Conservation (phyloP, 768 basidiomycete species). For the Amanita brunnescens region DNA sequence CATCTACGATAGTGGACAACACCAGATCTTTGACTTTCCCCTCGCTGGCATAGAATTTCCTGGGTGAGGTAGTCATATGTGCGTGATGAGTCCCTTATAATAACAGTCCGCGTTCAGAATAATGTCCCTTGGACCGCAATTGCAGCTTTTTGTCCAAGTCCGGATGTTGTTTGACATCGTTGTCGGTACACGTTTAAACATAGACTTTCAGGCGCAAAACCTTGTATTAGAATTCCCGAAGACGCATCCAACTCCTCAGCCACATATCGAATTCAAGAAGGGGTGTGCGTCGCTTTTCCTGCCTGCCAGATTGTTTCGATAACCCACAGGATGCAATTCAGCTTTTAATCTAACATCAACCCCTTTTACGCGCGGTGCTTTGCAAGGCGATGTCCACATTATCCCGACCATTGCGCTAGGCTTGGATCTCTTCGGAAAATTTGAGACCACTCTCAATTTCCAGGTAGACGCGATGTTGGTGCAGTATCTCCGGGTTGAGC, state of each 20-base stretch:
- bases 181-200: background rate
- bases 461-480: background rate
- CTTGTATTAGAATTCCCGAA: background rate
- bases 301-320: background rate
- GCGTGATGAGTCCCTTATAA: background rate
- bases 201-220: background rate
- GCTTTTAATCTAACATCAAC: background rate
- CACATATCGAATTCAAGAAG: background rate
- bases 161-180: background rate
- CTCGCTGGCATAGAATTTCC: background rate
- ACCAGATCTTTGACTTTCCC: background rate
- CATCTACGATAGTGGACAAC: background rate
- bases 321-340: background rate
- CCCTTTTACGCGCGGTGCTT: background rate
- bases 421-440: background rate
- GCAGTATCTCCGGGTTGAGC: background rate
- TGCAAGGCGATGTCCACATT: background rate
- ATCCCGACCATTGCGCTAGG: background rate
- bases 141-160: background rate
- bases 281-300: background rate
- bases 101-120: background rate
- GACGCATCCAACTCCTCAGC: background rate
- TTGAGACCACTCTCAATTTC: background rate
- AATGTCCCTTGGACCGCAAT: background rate
- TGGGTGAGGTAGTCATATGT: background rate